Percentiles rank a stretch among this genome's conserved stretches.
phyloP scores from a whole-genome alignment of 352 stramenopile genomes.

The Pythium folliculosum region DNA sequence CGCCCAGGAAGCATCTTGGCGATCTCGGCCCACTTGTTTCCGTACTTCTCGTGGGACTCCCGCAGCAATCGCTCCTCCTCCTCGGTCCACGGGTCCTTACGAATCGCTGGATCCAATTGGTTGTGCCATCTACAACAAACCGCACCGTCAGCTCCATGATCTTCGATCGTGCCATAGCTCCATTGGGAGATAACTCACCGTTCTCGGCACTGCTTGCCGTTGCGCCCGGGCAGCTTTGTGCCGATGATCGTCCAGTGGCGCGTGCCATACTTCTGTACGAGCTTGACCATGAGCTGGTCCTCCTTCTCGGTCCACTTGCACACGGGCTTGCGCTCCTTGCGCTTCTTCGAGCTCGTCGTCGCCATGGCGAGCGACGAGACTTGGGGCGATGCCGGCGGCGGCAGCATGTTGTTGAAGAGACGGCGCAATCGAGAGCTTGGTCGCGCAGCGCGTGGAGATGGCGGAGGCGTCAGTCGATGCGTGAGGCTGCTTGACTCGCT shows the following conservation, averaged over 20 bases:
- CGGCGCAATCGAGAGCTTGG: not conserved
- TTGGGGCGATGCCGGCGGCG: not conserved
- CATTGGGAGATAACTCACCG: constrained; percentile 38
- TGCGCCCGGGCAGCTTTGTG: constrained; percentile 93
- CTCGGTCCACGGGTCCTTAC: constrained; percentile 91
- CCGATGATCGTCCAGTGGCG: constrained; percentile 98
- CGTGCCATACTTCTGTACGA: constrained; percentile 90
- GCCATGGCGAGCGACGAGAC: not conserved
- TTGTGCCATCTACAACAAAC: constrained; percentile 89
- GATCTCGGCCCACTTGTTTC: constrained; percentile 92
- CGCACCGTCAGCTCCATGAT: not conserved
- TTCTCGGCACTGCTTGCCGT: constrained; percentile 95
- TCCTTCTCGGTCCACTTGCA: constrained; percentile 90
- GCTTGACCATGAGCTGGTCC: constrained; percentile 85
- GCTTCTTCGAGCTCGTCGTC: constrained; percentile 16
- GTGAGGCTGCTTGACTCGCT: not conserved
- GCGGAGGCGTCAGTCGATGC: not conserved
- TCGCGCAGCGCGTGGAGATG: not conserved
- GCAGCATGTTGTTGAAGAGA: constrained; percentile 20
- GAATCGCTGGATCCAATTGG: constrained; percentile 92
- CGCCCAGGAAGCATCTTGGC: constrained; percentile 85
- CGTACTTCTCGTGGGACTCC: constrained; percentile 74
- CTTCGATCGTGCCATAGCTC: not conserved
- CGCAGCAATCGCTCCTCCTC: constrained; percentile 86
- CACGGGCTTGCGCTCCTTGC: constrained; percentile 79